Evolutionary conservation across 2,329 filamentous ascomycete genomes (phyloP), one percentile per base, ranked within the genome.

Genomic region (Aureobasidium subglaciale): DNA sequence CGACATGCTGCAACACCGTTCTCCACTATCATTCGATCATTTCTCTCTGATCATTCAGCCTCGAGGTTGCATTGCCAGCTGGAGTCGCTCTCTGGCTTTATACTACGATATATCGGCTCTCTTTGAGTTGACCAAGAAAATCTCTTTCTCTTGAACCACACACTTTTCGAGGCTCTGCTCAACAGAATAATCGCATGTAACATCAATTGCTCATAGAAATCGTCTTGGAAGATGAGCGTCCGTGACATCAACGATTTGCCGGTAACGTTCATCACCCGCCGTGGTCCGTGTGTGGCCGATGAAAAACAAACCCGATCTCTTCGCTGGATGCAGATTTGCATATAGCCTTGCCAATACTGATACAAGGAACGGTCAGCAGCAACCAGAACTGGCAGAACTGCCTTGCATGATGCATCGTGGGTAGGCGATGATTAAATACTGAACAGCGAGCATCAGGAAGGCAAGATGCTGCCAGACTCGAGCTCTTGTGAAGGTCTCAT

Each of bases 241-340:
- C n/a, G n/a, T 48, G 43, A 48, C 43, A 48, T 48, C 29, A 48
- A 48, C 43, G 43, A 48, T 48, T 24, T 35, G 43, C 43, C 30
- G 43, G 43, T 16, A 34, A 48, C 20, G 43, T 30, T 3, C 30
- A 48, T 48, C 43, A 48, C 43, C 43, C 43, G 43, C 30, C 29
- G 29, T 20, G 43, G 43, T 35, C 43, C 30, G 43, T 48, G 43
- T 48, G 24, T 24, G 5, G 43, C 30, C 46, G 22, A 48, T 48
- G 43, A 15, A 48, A 48, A 35, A 48, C 29, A 18, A 38, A 38
- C 16, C 24, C 32, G 46, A 38, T 50, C 46, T 25, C 9, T 35
- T 48, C 46, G 11, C 24, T 50, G 32, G 6, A 49, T 8, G 20
- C 29, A 34, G 43, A 16, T 43, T 25, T 25, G 16, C 29, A 43